Conservation (phyloP, 176 grass and related monocot species). For the Avena atlantica region DNA sequence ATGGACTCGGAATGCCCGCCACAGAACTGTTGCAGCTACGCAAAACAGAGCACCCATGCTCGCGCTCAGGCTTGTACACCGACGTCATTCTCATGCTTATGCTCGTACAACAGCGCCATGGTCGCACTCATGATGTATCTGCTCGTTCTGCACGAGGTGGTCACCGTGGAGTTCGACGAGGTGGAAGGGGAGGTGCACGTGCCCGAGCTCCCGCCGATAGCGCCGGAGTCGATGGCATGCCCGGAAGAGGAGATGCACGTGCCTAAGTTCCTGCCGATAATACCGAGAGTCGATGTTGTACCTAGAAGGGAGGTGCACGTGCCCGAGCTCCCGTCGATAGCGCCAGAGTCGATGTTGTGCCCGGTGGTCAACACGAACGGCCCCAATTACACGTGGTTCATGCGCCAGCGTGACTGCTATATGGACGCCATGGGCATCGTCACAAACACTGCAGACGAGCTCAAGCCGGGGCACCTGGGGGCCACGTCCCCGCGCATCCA, state of each 20-base stretch:
- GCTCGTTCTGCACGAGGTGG: conserved; percentile 42
- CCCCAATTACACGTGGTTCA: too few relatives aligned
- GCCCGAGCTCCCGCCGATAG: conserved; percentile 52
- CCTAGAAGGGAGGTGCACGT: conserved; percentile 24
- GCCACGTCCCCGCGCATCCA: conserved; percentile 43
- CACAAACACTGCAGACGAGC: conserved; percentile 53
- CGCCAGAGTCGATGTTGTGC: background rate
- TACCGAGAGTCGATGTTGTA: conserved; percentile 43
- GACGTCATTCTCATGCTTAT: conserved; percentile 55
- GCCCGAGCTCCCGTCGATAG: conserved; percentile 38
- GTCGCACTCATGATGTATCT: conserved; percentile 61
- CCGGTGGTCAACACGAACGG: too few relatives aligned
- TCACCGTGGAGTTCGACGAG: conserved; percentile 47
- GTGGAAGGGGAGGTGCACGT: conserved; percentile 35
- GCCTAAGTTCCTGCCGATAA: conserved; percentile 48
- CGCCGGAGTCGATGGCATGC: conserved; percentile 44
- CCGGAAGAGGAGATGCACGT: conserved; percentile 29
- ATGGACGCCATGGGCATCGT: conserved; percentile 62
- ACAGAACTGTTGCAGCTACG: too few relatives aligned
- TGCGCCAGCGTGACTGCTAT: conserved; percentile 38
- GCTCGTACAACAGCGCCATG: conserved; percentile 53
- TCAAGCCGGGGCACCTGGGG: conserved; percentile 48
- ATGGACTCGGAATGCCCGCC: too few relatives aligned
- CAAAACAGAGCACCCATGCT: too few relatives aligned
- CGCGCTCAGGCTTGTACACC: conserved; percentile 26